Evolutionary conservation across 768 basidiomycete species (phyloP).

Genomic region (Tricholoma terreum): DNA sequence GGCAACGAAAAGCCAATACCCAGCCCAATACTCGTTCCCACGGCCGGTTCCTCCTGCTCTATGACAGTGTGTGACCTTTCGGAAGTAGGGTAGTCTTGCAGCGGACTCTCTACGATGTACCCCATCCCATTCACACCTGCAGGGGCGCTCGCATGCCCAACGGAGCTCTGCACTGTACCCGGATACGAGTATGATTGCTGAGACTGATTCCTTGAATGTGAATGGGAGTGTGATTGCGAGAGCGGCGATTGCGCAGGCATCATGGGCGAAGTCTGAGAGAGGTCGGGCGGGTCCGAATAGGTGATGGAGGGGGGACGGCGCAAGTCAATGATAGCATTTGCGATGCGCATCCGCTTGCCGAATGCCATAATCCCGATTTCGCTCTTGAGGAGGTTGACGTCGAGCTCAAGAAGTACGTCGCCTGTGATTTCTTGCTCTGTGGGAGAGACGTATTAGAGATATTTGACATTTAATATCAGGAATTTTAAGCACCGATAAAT

Average conservation of each 20-base stretch:
- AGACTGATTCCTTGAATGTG: conserved; percentile 42
- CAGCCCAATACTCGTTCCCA: neutral
- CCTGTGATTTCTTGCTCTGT: conserved; percentile 98
- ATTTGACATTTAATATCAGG: neutral
- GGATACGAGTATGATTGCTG: conserved; percentile 38
- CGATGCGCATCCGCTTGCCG: conserved; percentile 91
- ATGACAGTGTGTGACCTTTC: neutral
- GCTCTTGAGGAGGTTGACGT: conserved; percentile 83
- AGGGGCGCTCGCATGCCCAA: conserved; percentile 36
- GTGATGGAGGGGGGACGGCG: conserved; percentile 65
- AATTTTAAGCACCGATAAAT: conserved; percentile 68
- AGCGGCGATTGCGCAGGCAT: conserved; percentile 16
- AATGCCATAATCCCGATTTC: conserved; percentile 94
- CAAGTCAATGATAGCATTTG: conserved; percentile 88
- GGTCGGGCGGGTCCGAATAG: conserved; percentile 45
- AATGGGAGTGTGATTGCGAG: conserved; percentile 30
- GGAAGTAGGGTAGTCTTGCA: neutral
- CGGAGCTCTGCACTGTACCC: conserved; percentile 39
- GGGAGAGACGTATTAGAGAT: conserved; percentile 5
- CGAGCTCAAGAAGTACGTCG: conserved; percentile 93
- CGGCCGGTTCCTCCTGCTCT: neutral
- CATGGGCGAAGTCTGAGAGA: conserved; percentile 32
- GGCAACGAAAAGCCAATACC: conserved; percentile 17
- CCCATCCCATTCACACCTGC: neutral
- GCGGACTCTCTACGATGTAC: conserved; percentile 2